A percentile compares a stretch with the other conserved stretches of the same genome.
Evolutionary conservation across 306 rosid species (phyloP).

Genomic region (Glycyrrhiza uralensis): DNA sequence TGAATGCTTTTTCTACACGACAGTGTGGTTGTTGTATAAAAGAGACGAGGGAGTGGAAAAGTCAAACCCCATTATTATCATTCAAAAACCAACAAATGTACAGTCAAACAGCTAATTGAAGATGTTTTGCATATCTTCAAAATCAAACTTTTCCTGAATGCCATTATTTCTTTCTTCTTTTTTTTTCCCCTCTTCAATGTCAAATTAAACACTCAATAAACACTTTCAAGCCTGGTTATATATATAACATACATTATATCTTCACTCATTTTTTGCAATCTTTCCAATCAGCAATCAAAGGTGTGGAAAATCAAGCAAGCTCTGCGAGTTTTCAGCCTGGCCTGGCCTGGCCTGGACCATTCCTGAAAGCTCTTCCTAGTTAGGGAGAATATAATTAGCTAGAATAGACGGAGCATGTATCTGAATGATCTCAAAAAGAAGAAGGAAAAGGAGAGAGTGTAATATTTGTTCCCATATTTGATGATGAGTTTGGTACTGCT

Average conservation of each 20-base stretch:
- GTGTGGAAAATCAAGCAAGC: slow-evolving; percentile 19
- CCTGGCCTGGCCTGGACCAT: slow-evolving; percentile 35
- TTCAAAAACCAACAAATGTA: slow-evolving; percentile 33
- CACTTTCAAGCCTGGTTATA: slow-evolving; percentile 40
- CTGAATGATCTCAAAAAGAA: slow-evolving; percentile 53
- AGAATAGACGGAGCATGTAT: no score
- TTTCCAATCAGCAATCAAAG: slow-evolving; percentile 35
- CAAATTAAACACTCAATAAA: slow-evolving; percentile 52
- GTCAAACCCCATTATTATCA: slow-evolving; percentile 34
- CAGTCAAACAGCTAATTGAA: slow-evolving; percentile 31
- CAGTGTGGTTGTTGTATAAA: slow-evolving; percentile 1
- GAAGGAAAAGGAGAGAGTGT: slow-evolving; percentile 71
- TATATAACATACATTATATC: slow-evolving; percentile 8
- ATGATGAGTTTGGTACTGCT: slow-evolving; percentile 44
- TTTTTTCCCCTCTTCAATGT: slow-evolving; percentile 36
- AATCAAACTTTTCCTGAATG: slow-evolving; percentile 36
- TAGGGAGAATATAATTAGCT: slow-evolving; percentile 1
- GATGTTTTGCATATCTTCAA: slow-evolving; percentile 20
- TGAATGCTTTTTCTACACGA: slow-evolving; percentile 9
- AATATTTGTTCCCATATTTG: slow-evolving; percentile 44
- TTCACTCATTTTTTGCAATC: slow-evolving; percentile 42
- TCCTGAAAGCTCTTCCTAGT: slow-evolving; percentile 32
- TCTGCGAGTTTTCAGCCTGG: slow-evolving; percentile 20
- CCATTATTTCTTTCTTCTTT: slow-evolving; percentile 25
- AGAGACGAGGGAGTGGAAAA: not conserved